These are phyloP conservation scores for Claviceps lovelessii DNA, from an alignment of 2,329 filamentous ascomycete species.

Conservation along the genomic window DNA sequence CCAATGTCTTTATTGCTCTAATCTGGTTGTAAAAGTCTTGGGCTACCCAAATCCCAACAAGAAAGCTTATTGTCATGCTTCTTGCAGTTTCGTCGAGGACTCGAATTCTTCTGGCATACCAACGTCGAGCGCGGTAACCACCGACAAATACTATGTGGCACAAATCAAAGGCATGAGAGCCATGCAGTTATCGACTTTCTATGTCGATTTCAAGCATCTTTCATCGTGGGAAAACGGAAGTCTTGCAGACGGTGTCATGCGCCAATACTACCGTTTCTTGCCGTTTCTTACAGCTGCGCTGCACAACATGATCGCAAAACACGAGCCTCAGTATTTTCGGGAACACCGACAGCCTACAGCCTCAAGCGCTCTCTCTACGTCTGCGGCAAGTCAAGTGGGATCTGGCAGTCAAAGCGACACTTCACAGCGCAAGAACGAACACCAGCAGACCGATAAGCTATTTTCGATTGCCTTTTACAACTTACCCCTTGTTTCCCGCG, in stretches of 20 bases:
- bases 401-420: slow-evolving; percentile 51
- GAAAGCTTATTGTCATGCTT: not conserved
- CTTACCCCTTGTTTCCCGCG: slow-evolving; percentile 69
- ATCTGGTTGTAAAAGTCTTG: not conserved
- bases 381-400: slow-evolving; percentile 48
- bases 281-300: slow-evolving; percentile 80
- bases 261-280: slow-evolving; percentile 87
- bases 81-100: slow-evolving; percentile 50
- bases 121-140: slow-evolving; percentile 55
- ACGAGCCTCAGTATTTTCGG: slow-evolving; percentile 87
- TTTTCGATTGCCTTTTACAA: slow-evolving; percentile 93
- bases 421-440: slow-evolving; percentile 66
- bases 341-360: slow-evolving; percentile 77
- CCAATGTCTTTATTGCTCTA: too few relatives aligned
- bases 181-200: slow-evolving; percentile 68
- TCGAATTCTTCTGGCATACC: slow-evolving; percentile 48
- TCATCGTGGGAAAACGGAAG: slow-evolving; percentile 62
- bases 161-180: slow-evolving; percentile 66
- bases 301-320: slow-evolving; percentile 85
- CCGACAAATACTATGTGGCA: slow-evolving; percentile 72
- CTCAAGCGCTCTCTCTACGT: slow-evolving; percentile 56
- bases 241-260: slow-evolving; percentile 72
- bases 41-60: not conserved
- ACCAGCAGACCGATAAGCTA: slow-evolving; percentile 93
- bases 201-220: slow-evolving; percentile 78